Evolutionary conservation across 2,329 filamentous ascomycete species (phyloP).

Genomic region (Thermomyces lanuginosus): DNA sequence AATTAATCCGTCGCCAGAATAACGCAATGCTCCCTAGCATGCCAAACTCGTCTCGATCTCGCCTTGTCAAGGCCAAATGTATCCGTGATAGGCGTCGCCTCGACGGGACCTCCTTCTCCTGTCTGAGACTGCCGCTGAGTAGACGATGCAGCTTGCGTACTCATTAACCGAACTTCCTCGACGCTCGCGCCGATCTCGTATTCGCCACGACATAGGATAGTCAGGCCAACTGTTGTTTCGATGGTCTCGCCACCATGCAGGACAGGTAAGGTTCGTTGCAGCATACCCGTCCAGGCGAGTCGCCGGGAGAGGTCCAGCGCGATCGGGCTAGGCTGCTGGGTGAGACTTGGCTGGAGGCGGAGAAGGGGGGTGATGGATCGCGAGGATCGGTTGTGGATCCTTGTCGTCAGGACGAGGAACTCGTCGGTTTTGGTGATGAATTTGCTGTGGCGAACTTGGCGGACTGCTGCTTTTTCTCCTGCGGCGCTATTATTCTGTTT

Average conservation of each 20-base stretch:
- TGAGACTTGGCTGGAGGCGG: constrained; percentile 59
- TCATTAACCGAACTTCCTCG: constrained; percentile 53
- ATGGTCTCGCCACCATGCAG: constrained; percentile 43
- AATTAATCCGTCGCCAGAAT: constrained; percentile 24
- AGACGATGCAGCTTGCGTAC: too few relatives aligned
- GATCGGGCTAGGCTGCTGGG: constrained; percentile 53
- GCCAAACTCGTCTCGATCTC: constrained; percentile 28
- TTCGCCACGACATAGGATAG: constrained; percentile 59
- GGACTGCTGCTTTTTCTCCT: constrained; percentile 10
- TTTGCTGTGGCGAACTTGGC: constrained; percentile 28
- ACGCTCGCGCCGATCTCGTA: constrained; percentile 69
- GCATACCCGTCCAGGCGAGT: constrained; percentile 66
- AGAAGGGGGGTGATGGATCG: constrained; percentile 55
- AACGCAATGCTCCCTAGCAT: constrained; percentile 29
- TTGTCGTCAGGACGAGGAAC: constrained; percentile 55
- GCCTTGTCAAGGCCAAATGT: constrained; percentile 25
- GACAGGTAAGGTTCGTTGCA: constrained; percentile 56
- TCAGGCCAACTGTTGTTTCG: constrained; percentile 51
- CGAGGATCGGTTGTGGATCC: constrained; percentile 55
- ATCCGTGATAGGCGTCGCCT: constrained; percentile 19
- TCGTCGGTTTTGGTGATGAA: constrained; percentile 39
- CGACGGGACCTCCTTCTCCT: constrained; percentile 5
- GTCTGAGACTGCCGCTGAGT: constrained; percentile 7
- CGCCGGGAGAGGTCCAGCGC: constrained; percentile 70
- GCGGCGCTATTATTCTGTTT: too few relatives aligned